Evolutionary conservation across 164 flowering plant species (phyloP).

Genomic region (Piper longum): DNA sequence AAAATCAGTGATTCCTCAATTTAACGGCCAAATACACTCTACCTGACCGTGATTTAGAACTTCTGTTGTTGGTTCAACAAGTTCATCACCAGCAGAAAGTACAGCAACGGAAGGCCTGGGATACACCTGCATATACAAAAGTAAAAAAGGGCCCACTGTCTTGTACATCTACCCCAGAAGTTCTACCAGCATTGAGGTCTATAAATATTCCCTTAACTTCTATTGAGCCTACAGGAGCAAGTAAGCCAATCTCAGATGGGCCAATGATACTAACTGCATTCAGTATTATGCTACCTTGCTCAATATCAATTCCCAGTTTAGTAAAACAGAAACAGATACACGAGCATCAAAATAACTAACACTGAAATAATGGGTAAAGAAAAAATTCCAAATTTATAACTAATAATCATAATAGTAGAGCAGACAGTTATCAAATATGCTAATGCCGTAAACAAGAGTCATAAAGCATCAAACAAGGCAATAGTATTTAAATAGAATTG

Average conservation of each 20-base stretch:
- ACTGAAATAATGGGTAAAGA: not conserved
- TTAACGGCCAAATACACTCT: constrained; percentile 2
- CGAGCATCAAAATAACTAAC: not conserved
- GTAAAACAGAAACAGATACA: not conserved
- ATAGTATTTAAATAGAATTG: too few relatives aligned
- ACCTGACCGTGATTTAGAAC: constrained; percentile 85
- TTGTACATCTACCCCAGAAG: not conserved
- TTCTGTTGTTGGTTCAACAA: constrained; percentile 58
- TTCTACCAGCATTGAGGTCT: not conserved
- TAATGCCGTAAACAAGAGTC: too few relatives aligned
- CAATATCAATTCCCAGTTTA: constrained; percentile 79
- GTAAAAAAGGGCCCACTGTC: not conserved
- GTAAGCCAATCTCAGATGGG: constrained; percentile 77
- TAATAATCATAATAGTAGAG: too few relatives aligned
- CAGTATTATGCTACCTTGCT: constrained; percentile 46
- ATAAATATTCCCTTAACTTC: constrained; percentile 56
- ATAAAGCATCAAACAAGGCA: too few relatives aligned
- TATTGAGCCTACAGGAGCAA: constrained; percentile 65
- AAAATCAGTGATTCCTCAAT: not conserved
- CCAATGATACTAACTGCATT: constrained; percentile 61
- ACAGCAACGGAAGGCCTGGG: constrained; percentile 73
- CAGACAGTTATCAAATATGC: not conserved
- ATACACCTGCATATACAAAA: constrained; percentile 42
- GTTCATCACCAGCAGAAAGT: constrained; percentile 95
- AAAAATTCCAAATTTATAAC: not conserved